Base-by-base conservation (phyloP, 2,329 filamentous ascomycete genomes). In the Cadophora malorum region DNA sequence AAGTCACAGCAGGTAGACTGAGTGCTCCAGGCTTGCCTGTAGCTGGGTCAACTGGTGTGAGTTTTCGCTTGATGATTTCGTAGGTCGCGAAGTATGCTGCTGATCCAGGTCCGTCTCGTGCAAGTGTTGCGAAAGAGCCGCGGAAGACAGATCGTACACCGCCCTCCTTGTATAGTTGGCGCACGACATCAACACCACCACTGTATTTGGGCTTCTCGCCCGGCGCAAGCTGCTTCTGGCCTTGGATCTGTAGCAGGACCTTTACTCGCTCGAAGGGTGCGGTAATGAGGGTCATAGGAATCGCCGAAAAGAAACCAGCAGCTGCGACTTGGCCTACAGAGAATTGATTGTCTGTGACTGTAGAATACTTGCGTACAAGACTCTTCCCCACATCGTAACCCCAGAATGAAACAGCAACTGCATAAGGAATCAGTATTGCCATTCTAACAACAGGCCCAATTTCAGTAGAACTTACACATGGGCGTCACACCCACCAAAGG, bases 251-350 rank as follows among this genome's bases (percentile, higher is more conserved):
- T 0, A 99, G 90, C 71, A 99, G 94, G 66, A 99, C 95, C 83
- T 99, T 99, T 75, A 99, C 94, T 77, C 96, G 95, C 86, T 99
- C 96, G 79, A 99, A 98, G 69, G 96, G 96, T 4, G 96, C 96
- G n/a, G 96, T 98, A 83, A 99, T 97, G 80, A 93, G 82, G 4
- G 96, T 99, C 93, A 97, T 97, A 76, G 96, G 96, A 69, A 99
- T 91, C 69, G 96, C 96, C 78, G 93, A 97, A 87, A 99, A 96
- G 88, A 97, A 97, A 72, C 96, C 96, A 16, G 96, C 96, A 45
- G 93, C 88, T 41, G 93, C 96, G 81, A 96, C 90, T 80, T 99
- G 96, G 53, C 85, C 91, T 77, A 97, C 94, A 68, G 90, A 89
- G 82, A 92, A 93, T 74, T 90, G 87, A 63, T 87, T 83, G 80